Conservation (phyloP, 1,284 basidiomycete genomes). For the Gymnopus androsaceus region DNA sequence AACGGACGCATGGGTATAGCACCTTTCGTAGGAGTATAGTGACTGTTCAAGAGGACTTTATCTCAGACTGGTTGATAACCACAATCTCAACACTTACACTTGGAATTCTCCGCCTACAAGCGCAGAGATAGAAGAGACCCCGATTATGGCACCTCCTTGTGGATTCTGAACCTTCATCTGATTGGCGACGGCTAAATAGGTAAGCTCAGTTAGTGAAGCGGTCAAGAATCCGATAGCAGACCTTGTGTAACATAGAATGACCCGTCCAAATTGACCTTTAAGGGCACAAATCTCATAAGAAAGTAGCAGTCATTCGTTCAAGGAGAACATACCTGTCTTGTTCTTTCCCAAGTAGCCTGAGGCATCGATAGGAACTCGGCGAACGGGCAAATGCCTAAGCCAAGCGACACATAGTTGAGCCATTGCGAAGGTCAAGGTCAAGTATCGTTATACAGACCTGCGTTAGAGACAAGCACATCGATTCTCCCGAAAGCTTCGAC, state of each 20-base stretch:
- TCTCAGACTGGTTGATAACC: neutral
- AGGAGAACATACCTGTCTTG: constrained; percentile 47
- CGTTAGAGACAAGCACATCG: constrained; percentile 70
- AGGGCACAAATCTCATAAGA: neutral
- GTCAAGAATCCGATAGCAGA: constrained; percentile 20
- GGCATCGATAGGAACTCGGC: constrained; percentile 80
- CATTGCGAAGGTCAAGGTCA: no score
- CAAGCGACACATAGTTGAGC: no score
- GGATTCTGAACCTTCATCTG: constrained; percentile 75
- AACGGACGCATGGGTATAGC: neutral
- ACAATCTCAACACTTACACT: constrained; percentile 40
- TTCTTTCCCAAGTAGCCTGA: constrained; percentile 66
- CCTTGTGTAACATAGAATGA: constrained; percentile 78
- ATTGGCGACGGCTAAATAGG: constrained; percentile 64
- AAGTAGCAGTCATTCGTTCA: neutral
- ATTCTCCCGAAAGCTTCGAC: constrained; percentile 65
- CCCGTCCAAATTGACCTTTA: constrained; percentile 68
- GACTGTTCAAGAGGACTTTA: constrained; percentile 36
- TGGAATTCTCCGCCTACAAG: constrained; percentile 78
- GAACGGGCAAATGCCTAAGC: constrained; percentile 79
- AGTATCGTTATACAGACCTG: constrained; percentile 34
- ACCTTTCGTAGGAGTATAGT: constrained; percentile 79
- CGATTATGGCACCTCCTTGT: constrained; percentile 76
- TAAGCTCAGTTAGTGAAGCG: neutral
- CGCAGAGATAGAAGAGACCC: constrained; percentile 77